A percentile compares a stretch with the other conserved stretches of the same genome.
phyloP scores from a whole-genome alignment of 2,329 filamentous ascomycete species.

The Monascus ruber region DNA sequence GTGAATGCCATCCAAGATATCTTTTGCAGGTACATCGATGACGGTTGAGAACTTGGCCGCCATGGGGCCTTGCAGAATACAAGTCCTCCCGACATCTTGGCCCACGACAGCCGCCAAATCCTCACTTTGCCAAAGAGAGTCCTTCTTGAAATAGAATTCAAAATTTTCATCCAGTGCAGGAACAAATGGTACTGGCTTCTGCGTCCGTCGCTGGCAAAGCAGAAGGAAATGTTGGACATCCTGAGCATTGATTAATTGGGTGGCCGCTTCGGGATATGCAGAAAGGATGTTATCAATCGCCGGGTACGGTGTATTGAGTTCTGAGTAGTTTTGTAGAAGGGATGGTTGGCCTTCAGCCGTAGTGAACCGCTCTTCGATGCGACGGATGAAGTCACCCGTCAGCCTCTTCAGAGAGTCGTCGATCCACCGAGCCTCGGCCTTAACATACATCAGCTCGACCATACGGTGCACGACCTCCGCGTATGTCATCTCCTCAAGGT shows the following conservation, averaged over 20 bases:
- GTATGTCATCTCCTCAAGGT: conserved; percentile 94
- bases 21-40: conserved; percentile 86
- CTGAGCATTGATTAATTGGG: conserved; percentile 93
- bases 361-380: conserved; percentile 93
- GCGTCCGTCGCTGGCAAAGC: conserved; percentile 78
- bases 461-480: conserved; percentile 75
- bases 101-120: conserved; percentile 90
- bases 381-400: conserved; percentile 90
- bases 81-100: conserved; percentile 91
- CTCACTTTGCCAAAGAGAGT: conserved; percentile 98
- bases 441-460: conserved; percentile 83
- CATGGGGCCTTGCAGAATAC: conserved; percentile 90
- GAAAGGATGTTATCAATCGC: conserved; percentile 68
- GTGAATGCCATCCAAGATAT: conserved; percentile 87
- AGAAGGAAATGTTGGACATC: conserved; percentile 95
- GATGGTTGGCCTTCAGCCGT: conserved; percentile 59
- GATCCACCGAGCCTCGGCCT: conserved; percentile 85
- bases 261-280: conserved; percentile 74
- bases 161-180: conserved; percentile 94
- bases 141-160: conserved; percentile 99
- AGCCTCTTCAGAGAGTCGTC: conserved; percentile 71
- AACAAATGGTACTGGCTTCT: conserved; percentile 96
- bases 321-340: conserved; percentile 77
- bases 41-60: conserved; percentile 81
- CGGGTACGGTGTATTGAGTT: conserved; percentile 71